Conservation (phyloP, 805 yeast species). For the Wickerhamiella vanderwaltii region DNA sequence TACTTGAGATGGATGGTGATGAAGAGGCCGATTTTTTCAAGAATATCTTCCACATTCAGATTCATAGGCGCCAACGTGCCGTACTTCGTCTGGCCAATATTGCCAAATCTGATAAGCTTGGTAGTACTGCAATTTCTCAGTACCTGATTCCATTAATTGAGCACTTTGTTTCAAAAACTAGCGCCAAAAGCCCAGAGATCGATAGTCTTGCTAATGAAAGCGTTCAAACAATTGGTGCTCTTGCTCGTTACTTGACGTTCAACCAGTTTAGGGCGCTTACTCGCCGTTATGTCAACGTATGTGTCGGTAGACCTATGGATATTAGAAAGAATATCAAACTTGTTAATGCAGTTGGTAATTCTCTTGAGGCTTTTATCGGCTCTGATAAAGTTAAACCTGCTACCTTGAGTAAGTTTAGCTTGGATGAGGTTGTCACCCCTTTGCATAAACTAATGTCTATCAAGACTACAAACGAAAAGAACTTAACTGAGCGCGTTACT, state of each 20-base stretch:
- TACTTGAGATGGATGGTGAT: slow-evolving; percentile 50
- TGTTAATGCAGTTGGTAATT: slow-evolving; percentile 22
- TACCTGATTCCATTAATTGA: slow-evolving; percentile 79
- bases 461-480: slow-evolving; percentile 58
- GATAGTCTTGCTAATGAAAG: slow-evolving; percentile 35
- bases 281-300: slow-evolving; percentile 47
- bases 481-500: slow-evolving; percentile 61
- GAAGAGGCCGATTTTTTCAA: slow-evolving; percentile 73
- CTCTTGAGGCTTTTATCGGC: slow-evolving; percentile 11
- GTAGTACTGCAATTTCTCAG: slow-evolving; percentile 50
- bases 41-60: slow-evolving; percentile 71
- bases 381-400: slow-evolving; percentile 22
- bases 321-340: slow-evolving; percentile 49
- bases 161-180: slow-evolving; percentile 49
- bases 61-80: slow-evolving; percentile 78
- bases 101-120: slow-evolving; percentile 30
- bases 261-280: slow-evolving; percentile 67
- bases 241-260: slow-evolving; percentile 55
- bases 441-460: slow-evolving; percentile 41
- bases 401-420: slow-evolving; percentile 36
- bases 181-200: slow-evolving; percentile 25
- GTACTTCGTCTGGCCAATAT: slow-evolving; percentile 47
- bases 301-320: slow-evolving; percentile 35
- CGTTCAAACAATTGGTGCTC: slow-evolving; percentile 43
- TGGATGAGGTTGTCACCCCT: slow-evolving; percentile 47